Evolutionary conservation across 176 grass and related monocot species (phyloP).

Genomic region (Hsuehochloa calcarea): DNA sequence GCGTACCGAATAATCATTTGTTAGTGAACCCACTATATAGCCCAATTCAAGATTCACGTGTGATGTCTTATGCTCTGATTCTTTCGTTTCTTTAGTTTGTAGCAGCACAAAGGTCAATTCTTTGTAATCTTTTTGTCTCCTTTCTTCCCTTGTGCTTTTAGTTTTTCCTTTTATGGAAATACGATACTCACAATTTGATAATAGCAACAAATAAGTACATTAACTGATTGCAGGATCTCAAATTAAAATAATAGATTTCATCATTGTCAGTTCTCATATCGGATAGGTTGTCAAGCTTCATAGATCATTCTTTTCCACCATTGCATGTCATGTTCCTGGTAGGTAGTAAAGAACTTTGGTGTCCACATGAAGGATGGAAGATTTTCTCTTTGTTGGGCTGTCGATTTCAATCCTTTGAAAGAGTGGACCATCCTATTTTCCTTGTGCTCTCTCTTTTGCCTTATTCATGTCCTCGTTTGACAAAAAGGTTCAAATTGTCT

Average conservation of each 20-base stretch:
- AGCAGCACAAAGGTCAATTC: background rate
- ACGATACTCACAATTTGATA: background rate
- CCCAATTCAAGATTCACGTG: slow-evolving; percentile 12
- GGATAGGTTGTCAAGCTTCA: slow-evolving; percentile 40
- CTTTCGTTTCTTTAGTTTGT: slow-evolving; percentile 11
- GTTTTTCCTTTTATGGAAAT: slow-evolving; percentile 17
- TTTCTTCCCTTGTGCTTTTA: background rate
- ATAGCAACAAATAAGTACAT: background rate
- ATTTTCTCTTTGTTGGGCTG: slow-evolving; percentile 23
- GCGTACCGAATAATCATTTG: background rate
- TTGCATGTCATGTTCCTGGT: slow-evolving; percentile 37
- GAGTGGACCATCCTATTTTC: slow-evolving; percentile 13
- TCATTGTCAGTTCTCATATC: slow-evolving; percentile 26
- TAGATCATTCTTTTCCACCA: slow-evolving; percentile 28
- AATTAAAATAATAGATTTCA: slow-evolving; percentile 23
- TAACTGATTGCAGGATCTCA: slow-evolving; percentile 21
- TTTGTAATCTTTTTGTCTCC: background rate
- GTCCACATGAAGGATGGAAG: slow-evolving; percentile 4
- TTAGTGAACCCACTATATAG: background rate
- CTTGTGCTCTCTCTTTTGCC: background rate
- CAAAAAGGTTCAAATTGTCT: slow-evolving; percentile 5
- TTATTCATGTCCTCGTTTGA: background rate
- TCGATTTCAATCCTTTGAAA: slow-evolving; percentile 11
- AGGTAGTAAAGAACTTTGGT: slow-evolving; percentile 29
- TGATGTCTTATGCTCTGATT: background rate